phyloP scores from a whole-genome alignment of 257 asterid genomes.

The Osmanthus fragrans region DNA sequence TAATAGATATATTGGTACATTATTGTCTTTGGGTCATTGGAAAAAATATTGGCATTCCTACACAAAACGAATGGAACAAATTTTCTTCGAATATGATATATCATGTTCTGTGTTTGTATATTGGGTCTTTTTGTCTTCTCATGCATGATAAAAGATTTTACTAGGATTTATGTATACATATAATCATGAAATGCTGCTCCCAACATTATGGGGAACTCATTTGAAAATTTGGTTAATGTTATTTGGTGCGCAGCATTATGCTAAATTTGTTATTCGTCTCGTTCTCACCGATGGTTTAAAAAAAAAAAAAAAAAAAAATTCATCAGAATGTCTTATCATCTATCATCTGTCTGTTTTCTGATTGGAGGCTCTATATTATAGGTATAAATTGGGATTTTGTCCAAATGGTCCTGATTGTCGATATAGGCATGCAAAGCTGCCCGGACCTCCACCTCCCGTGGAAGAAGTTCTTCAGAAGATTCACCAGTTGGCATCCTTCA shows the following conservation, averaged over 20 bases:
- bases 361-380: constrained; percentile 35
- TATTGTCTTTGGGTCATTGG: background rate
- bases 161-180: constrained; percentile 1
- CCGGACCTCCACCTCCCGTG: constrained; percentile 96
- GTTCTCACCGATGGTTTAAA: background rate
- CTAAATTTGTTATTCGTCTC: background rate
- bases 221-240: background rate
- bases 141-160: background rate
- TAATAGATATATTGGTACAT: background rate
- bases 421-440: constrained; percentile 91
- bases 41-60: background rate
- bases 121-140: background rate
- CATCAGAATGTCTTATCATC: constrained; percentile 1
- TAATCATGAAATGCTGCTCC: background rate
- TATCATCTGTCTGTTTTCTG: constrained; percentile 13
- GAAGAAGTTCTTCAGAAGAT: constrained; percentile 94
- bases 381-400: constrained; percentile 97
- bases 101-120: background rate
- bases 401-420: constrained; percentile 98
- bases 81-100: background rate
- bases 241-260: background rate
- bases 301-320: background rate
- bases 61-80: background rate
- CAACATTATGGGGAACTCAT: background rate
- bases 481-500: constrained; percentile 68